Percentiles rank a stretch among this genome's conserved stretches.
Conservation (phyloP, 176 grass and related monocot genomes). For the Guadua angustifolia region DNA sequence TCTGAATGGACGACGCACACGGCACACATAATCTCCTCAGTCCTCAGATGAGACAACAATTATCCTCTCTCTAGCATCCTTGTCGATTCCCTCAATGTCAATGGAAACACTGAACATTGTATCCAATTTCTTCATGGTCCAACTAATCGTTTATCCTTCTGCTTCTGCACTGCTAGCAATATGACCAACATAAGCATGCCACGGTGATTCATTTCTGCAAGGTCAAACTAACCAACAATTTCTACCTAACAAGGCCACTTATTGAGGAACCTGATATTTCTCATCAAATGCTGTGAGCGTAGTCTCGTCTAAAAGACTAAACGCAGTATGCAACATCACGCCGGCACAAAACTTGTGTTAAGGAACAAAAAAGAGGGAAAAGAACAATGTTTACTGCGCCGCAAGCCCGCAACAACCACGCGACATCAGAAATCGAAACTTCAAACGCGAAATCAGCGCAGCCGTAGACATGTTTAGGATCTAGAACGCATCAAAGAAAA, state of each 20-base stretch:
- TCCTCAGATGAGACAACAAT: neutral
- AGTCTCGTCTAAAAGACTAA: neutral
- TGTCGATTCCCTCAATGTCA: neutral
- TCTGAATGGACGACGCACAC: neutral
- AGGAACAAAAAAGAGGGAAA: neutral
- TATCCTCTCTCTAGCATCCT: neutral
- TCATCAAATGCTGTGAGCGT: neutral
- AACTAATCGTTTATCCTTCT: neutral
- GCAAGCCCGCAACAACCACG: neutral
- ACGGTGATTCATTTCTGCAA: neutral
- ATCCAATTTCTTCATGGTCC: neutral
- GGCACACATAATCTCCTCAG: neutral
- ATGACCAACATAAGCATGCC: neutral
- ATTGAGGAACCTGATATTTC: neutral
- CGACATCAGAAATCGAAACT: neutral
- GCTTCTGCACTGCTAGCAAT: neutral
- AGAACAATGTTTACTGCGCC: neutral
- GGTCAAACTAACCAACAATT: neutral
- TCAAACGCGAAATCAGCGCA: neutral
- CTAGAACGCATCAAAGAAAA: neutral
- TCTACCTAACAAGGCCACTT: neutral
- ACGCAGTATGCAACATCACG: conserved; percentile 1
- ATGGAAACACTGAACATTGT: neutral
- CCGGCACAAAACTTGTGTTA: conserved; percentile 1
- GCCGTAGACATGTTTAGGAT: neutral